Evolutionary conservation across 768 basidiomycete genomes (phyloP), one percentile per base, ranked within the genome.

Genomic region (Boletus eberwhitei): DNA sequence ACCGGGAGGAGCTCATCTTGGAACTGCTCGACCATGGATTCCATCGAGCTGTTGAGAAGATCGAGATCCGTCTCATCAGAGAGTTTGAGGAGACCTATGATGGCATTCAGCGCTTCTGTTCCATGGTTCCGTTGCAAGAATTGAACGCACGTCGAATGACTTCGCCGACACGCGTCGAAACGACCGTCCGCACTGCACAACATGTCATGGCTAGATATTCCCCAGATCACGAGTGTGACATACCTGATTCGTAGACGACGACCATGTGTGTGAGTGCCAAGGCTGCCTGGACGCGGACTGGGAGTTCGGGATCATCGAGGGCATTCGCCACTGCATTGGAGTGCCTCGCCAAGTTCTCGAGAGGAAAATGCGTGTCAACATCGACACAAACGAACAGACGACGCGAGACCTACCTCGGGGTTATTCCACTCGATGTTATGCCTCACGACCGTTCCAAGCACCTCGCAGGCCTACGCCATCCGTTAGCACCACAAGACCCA

Each of bases 51-150:
- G 64, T 90, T 92, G 52, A 94, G 77, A 45, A 90, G 79, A 66
- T 95, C 92, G 41, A 96, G 74, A 67, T 95, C 93, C 42, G 90
- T 92, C 71, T 94, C 90, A 66, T 93, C 89, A n/a, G 89, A 85
- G 41, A 96, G 78, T 68, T 90, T 91, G 62, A 94, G 79, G n/a
- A 94, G 75, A 66, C 89, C 90, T 90, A 57, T 14, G 5, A 49
- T 13, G n/a, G 1, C 29, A 52, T 55, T 47, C 41, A 64, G 14
- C 16, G 2, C 13, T 6, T 24, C 46, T 2, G 9, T 16, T 38
- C 37, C 16, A 32, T 4, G 21, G 5, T 29, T 48, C 13, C 21
- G 36, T n/a, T 2, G 24, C 3, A 8, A 29, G 16, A 21, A 17
- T 24, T 7, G 47, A 58, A 57, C 73, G 39, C 59, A 87, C 90